Evolutionary conservation across 495 filamentous ascomycete genomes (phyloP), one percentile per base, ranked within the genome.

Genomic region (Penicillium cosmopolitanum): DNA sequence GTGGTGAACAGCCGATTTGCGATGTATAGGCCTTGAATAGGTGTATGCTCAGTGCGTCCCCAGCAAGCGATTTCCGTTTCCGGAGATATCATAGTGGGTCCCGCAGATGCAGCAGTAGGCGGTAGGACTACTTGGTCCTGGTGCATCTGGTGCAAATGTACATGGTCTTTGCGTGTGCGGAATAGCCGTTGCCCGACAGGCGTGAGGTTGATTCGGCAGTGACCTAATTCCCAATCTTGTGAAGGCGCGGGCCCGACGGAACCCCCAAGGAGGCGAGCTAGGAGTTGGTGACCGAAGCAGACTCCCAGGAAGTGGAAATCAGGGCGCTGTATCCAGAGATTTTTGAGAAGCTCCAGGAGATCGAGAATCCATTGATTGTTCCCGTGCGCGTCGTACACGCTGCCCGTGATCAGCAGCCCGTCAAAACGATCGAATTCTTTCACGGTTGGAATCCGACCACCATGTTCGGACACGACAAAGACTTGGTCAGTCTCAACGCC

Each of bases 201-300:
- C 9, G 60, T 66, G 1, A 66, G 64, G 25, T 0, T 36, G 28
- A 66, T 66, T 16, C 60, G 50, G 25, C 50, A 66, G 55, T 66
- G 64, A 10, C 64, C 64, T 15, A 66, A 57, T 40, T 66, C 64
- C 64, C 64, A 66, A 18, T 66, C 64, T 21, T 56, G 60, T 5
- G 64, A 56, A 36, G 64, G 64, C 36, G 64, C 57, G n/a, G 57
- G 57, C 10, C 90, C 91, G 13, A 90, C 85, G 38, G 90, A 87
- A 51, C 91, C 60, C 12, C 64, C 64, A 11, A 66, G 55, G 1
- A 66, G 57, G 15, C 64, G 84, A 16, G 92, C 89, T 8, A 96
- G 85, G 40, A 96, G 83, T 74, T 96, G 92, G 66, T 96, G 92
- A 18, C 92, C 92, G 57, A 96, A 79, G 75, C 92, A 96, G 62